Evolutionary conservation across 2,329 filamentous ascomycete genomes (phyloP), one percentile per base, ranked within the genome.

Genomic region (Hypoxylon sp.): DNA sequence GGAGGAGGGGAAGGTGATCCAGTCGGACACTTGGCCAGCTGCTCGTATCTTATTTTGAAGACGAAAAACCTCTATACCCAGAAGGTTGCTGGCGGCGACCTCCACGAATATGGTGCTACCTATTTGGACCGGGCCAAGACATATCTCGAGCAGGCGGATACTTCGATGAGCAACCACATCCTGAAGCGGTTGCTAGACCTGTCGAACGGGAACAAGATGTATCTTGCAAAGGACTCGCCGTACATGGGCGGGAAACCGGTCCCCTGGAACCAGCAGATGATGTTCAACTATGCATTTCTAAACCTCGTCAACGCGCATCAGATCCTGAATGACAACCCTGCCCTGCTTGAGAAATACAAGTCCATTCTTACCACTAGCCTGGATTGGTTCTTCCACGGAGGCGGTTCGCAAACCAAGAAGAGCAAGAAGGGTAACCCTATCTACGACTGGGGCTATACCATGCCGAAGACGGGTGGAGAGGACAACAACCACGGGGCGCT

Each of bases 251-350:
- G 68, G 2, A 54, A 70, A 14, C 14, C 70, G 4, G 69, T 72
- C n/a, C 66, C 70, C 13, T 72, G 69, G 70, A 72, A 72, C 37
- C 69, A 72, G 35, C 70, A 71, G 61, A 71, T 71, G 70, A 72
- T 72, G 70, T 72, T 72, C 56, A 72, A 72, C 60, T 71, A 72
- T 57, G 70, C 66, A 11, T 70, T 72, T 54, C 53, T 71, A 47
- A 72, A 68, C 53, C 70, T 72, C 1, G 50, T 48, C 35, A 54
- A 37, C 46, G 68, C 68, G 22, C 70, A 72, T 35, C 62, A 54
- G 31, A 67, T 68, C 37, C 66, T 72, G 51, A 58, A 48, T 2
- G 70, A 71, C 59, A 66, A 71, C 64, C 47, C 61, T 10, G 48
- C 39, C 26, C 42, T 70, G 33, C 13, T 63, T 9, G 47, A 17